phyloP scores from a whole-genome alignment of 176 grass and related monocot species.

The Carex littledalei region DNA sequence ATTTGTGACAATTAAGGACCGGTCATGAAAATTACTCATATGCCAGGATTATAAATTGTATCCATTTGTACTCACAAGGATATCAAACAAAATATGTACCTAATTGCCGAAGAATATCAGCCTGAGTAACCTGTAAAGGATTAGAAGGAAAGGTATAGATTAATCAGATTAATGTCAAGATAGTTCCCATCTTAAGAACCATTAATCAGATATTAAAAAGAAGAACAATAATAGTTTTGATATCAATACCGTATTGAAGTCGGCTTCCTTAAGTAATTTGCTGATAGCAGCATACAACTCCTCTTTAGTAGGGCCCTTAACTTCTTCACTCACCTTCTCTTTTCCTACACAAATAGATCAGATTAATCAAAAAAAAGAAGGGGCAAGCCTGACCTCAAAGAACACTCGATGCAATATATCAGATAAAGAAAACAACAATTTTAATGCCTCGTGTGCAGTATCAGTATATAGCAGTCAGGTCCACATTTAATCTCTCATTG shows the following conservation, averaged over 20 bases:
- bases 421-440: no score
- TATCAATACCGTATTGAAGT: slow-evolving; percentile 77
- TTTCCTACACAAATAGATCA: slow-evolving; percentile 49
- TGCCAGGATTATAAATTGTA: neutral
- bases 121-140: slow-evolving; percentile 67
- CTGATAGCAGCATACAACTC: slow-evolving; percentile 73
- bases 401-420: no score
- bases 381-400: no score
- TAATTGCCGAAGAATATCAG: slow-evolving; percentile 87
- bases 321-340: slow-evolving; percentile 40
- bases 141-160: neutral
- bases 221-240: neutral
- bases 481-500: no score
- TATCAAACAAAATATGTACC: slow-evolving; percentile 37
- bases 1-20: neutral
- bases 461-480: no score
- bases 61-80: neutral
- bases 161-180: neutral
- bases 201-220: neutral
- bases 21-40: neutral
- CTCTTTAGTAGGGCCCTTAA: slow-evolving; percentile 50
- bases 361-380: neutral
- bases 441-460: no score
- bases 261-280: slow-evolving; percentile 86
- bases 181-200: neutral